Base-by-base conservation (phyloP, 148 eudicot genomes). In the Camellia granthamiana region DNA sequence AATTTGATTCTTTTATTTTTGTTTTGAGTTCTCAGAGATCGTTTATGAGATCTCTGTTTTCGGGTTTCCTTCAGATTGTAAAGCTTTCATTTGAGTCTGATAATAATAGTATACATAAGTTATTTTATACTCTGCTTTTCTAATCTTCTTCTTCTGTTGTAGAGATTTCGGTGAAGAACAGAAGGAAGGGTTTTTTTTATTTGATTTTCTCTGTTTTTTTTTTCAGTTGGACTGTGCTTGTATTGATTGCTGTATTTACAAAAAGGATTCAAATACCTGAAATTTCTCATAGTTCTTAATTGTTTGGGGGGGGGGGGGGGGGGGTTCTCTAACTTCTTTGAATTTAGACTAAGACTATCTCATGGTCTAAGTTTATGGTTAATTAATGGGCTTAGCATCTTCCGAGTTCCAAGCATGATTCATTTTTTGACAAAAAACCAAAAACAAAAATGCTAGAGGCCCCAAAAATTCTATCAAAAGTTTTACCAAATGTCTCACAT, bases 51-150 rank as follows among this genome's bases (percentile, higher is more conserved):
- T 30, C 38, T 30, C 38, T 30, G 38, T 30, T 30, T 30, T 30
- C 1, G 38, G 38, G 38, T 30, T 30, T 30, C 38, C 38, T 30
- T 30, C 38, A 30, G 1, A 30, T 30, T 30, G 38, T 30, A 30
- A 30, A 75, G 78, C n/a, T 59, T 59, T 43, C 77, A 41, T 43
- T 38, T 38, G 38, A 30, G 38, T 75, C 60, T 75, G 54, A 60
- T 52, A 75, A 58, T 60, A 75, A 3, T 10, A 30, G 38, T 30
- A 30, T 30, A 30, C 38, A 30, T 1, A 30, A 30, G 38, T 30
- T 30, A 1, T 30, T 30, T 30, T 30, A 30, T 30, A 1, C 38
- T 30, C 38, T 30, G 38, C 38, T 1, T 30, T 30, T 30, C 38
- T 30, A 30, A 30, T 30, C 38, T 30, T 30, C 38, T 30, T 30